Base-by-base conservation (phyloP, 345 rosid species). In the Balakata baccata region DNA sequence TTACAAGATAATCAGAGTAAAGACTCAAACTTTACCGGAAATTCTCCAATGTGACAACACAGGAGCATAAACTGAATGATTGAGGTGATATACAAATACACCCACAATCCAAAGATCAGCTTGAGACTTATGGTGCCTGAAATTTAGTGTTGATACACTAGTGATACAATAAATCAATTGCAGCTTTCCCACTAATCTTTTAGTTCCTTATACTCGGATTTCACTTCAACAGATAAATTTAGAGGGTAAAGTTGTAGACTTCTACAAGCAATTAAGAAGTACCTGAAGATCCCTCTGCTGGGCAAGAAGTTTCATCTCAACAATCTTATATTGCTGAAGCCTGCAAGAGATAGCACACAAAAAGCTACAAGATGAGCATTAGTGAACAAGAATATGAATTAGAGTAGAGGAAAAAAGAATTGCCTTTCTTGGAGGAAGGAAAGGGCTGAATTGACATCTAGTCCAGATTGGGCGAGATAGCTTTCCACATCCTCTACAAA, bases 371-470 rank as follows among this genome's bases (percentile, higher is more conserved):
- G 3, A 47, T 6, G 16, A 14, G 4, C n/a, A 13, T 9, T 8
- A 25, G 7, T 25, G 6, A 11, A 49, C 12, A 37, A 5, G 52
- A 20, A 62, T 47, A 29, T 11, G 46, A 13, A 61, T n/a, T 5
- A 62, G 4, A n/a, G 5, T n/a, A 51, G 25, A 47, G 23, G 11
- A 23, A 39, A 39, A 17, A 75, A 10, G 11, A 18, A 68, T 0
- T 20, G 88, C 99, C 99, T 88, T 77, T 95, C 96, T 88, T 93
- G 98, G 78, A 87, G 96, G 78, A 89, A 91, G 68, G 98, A 86
- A 64, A 93, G 96, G 68, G 93, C 87, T 18, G 98, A 87, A 85
- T 89, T 89, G 60, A 85, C 86, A 82, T 91, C 93, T 71, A 90
- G 86, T 46, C 89, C 91, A 14, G 86, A 81, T 66, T 86, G 89